A percentile compares a stretch with the other conserved stretches of the same genome.
Evolutionary conservation across 2,329 filamentous ascomycete species (phyloP).

Genomic region (Fusarium sambucinum): DNA sequence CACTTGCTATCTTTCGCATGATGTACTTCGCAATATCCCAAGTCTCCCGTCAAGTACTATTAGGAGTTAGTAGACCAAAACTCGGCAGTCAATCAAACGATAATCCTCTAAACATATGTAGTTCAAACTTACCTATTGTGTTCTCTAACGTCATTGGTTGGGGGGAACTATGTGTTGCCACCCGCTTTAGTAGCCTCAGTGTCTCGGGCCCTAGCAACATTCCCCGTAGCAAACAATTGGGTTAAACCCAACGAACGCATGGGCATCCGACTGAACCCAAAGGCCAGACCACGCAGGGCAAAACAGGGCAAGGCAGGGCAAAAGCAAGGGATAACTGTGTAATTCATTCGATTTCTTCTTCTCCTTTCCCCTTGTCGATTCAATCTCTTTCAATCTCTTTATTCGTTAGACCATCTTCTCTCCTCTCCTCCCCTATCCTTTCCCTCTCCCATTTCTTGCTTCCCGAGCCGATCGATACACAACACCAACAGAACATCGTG

Average conservation of each 20-base stretch:
- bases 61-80: neutral
- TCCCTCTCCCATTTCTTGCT: neutral
- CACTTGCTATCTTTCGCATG: neutral
- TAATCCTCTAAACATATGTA: slow-evolving; percentile 6
- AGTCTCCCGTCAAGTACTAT: neutral
- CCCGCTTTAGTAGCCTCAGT: slow-evolving; percentile 9
- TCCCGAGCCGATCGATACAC: slow-evolving; percentile 18
- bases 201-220: slow-evolving; percentile 17
- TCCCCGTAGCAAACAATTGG: neutral
- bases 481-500: slow-evolving; percentile 1
- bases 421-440: neutral
- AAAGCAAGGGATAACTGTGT: slow-evolving; percentile 3
- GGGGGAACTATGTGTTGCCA: slow-evolving; percentile 11
- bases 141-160: slow-evolving; percentile 10
- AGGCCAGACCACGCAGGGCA: too few species aligned
- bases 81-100: slow-evolving; percentile 24
- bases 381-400: neutral
- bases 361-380: neutral
- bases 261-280: too few species aligned
- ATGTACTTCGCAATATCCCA: slow-evolving; percentile 2
- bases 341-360: slow-evolving; percentile 1
- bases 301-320: neutral
- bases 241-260: too few species aligned
- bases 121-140: slow-evolving; percentile 15
- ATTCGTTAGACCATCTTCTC: neutral